A percentile compares a stretch with the other conserved stretches of the same genome.
phyloP scores from a whole-genome alignment of 257 asterid genomes.

The Penstemon newberryi region DNA sequence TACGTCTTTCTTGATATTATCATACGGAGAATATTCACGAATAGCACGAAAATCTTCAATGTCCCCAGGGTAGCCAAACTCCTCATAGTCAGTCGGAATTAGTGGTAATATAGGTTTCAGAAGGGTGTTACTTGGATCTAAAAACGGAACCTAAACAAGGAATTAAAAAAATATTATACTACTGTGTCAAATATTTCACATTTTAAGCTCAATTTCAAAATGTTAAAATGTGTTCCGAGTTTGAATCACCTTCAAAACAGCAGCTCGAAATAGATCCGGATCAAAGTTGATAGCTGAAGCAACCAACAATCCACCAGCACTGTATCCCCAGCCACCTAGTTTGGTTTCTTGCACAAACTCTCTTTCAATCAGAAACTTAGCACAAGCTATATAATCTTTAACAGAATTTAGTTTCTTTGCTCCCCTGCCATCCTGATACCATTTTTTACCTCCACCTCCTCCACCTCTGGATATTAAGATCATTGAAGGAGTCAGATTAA shows the following conservation, averaged over 20 bases:
- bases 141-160: constrained; percentile 68
- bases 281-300: constrained; percentile 82
- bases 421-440: constrained; percentile 82
- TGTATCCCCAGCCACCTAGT: constrained; percentile 97
- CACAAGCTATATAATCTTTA: constrained; percentile 77
- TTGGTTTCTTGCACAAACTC: constrained; percentile 68
- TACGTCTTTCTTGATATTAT: constrained; percentile 64
- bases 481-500: constrained; percentile 23
- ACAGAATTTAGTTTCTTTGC: constrained; percentile 69
- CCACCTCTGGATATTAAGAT: constrained; percentile 76
- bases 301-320: constrained; percentile 94
- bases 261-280: constrained; percentile 87
- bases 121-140: constrained; percentile 89
- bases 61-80: constrained; percentile 93
- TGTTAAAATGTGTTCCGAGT: not conserved
- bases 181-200: not conserved
- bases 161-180: not conserved
- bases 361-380: constrained; percentile 70
- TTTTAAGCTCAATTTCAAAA: not conserved
- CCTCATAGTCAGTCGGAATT: constrained; percentile 80
- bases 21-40: constrained; percentile 86
- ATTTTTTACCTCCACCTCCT: constrained; percentile 79
- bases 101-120: constrained; percentile 73
- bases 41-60: constrained; percentile 79
- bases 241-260: constrained; percentile 69